Base-by-base conservation (phyloP, 2,329 filamentous ascomycete genomes). In the Ophiostoma himal-ulmi region DNA sequence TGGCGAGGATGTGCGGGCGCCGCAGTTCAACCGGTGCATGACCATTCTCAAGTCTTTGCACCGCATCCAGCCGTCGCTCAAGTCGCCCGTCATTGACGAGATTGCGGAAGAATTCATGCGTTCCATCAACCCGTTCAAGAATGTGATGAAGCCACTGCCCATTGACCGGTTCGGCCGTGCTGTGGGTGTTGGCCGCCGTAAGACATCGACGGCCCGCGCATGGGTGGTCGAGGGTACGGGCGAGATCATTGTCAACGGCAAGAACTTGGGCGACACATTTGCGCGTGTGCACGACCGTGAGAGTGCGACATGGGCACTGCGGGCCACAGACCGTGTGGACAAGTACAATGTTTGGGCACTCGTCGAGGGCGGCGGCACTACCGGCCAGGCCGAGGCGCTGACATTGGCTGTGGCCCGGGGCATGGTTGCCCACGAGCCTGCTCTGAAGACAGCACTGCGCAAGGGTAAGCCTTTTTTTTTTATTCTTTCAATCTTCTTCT, bases 311-410 rank as follows among this genome's bases (percentile, higher is more conserved):
- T 99, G 94, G 94, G 89, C 94, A 8, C 81, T 99, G 77, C 93
- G 94, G 76, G 86, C 88, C 68, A 96, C 93, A 34, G 84, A 91
- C 62, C 85, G 95, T 73, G 81, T 96, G 74, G 93, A 97, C 83
- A 98, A 97, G 80, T 99, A 99, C 84, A 99, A 99, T 77, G 88
- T 97, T 3, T 99, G 93, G 89, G 94, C 90, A 69, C 81, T 91
- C 68, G 92, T 93, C 3, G 85, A 86, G 71, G 95, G 95, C 70
- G 95, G 95, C 74, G 95, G 95, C 75, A 91, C 91, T 67, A 99
- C 95, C 68, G 95, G 95, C 2, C 96, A 99, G 81, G 94, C 95
- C 8, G 95, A 99, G 81, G 94, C 95, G 44, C 86, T 98, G 76
- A 96, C 94, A 60, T 81, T 99, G 81, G 95, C 92, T 26, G 86